These are phyloP conservation scores for Typha latifolia DNA, from an alignment of 176 grass and related monocot genomes.

Conservation along the genomic window DNA sequence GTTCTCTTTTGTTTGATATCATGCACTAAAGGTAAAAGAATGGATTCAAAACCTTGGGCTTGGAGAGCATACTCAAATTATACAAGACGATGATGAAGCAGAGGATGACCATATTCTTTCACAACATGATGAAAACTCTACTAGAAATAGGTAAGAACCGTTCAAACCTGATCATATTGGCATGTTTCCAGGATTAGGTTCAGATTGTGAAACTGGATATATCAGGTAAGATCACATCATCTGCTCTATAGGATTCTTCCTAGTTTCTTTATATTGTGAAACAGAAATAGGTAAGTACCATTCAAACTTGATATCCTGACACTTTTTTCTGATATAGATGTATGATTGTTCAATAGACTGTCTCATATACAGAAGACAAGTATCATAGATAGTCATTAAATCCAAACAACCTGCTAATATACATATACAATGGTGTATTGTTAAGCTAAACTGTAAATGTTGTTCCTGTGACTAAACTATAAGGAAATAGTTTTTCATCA, in stretches of 20 bases:
- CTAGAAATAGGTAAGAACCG: slow-evolving; percentile 46
- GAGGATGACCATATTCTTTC: slow-evolving; percentile 48
- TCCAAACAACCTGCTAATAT: no score
- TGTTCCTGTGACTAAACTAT: no score
- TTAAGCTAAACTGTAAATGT: no score
- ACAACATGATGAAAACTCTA: slow-evolving; percentile 46
- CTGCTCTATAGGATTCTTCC: background rate
- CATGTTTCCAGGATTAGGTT: background rate
- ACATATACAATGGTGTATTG: no score
- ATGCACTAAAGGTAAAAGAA: slow-evolving; percentile 66
- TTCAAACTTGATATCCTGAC: no score
- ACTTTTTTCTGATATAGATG: no score
- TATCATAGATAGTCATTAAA: no score
- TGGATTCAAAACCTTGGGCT: slow-evolving; percentile 84
- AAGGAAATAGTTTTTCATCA: no score
- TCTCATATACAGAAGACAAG: no score
- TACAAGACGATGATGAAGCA: slow-evolving; percentile 66
- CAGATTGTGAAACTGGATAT: background rate
- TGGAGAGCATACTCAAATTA: slow-evolving; percentile 48
- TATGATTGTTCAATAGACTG: no score
- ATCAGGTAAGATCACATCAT: background rate
- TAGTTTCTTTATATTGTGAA: background rate
- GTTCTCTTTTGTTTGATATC: background rate
- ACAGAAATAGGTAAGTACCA: background rate
- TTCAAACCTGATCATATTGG: background rate